phyloP scores from a whole-genome alignment of 495 filamentous ascomycete species.

The Trichoderma erinaceum region DNA sequence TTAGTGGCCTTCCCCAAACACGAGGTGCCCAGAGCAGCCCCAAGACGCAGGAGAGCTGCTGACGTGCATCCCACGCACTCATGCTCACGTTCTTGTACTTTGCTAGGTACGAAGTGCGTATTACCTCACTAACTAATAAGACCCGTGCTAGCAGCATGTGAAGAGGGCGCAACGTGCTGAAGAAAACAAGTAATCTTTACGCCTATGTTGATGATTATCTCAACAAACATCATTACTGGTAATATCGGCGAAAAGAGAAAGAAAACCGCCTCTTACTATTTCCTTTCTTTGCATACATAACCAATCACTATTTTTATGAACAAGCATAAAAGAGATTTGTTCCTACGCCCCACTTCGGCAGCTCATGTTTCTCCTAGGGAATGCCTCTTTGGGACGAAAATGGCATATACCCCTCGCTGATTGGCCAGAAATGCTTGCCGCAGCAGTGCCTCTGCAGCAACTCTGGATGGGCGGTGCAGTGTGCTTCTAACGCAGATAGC shows the following conservation, averaged over 20 bases:
- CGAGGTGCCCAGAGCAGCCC: neutral
- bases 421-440: neutral
- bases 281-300: no score
- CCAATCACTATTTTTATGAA: no score
- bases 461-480: neutral
- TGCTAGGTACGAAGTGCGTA: no score
- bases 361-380: neutral
- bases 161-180: no score
- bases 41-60: neutral
- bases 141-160: no score
- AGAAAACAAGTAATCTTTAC: no score
- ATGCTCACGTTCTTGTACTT: no score
- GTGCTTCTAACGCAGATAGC: no score
- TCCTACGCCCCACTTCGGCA: neutral
- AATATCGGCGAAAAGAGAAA: neutral
- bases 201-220: no score
- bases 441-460: neutral
- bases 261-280: neutral
- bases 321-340: no score
- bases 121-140: no score
- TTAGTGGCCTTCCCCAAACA: neutral
- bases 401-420: neutral
- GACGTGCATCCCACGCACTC: neutral
- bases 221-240: no score
- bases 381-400: conserved; percentile 10